Evolutionary conservation across 139 green algal species (phyloP).

Genomic region (Desmodesmus armatus): DNA sequence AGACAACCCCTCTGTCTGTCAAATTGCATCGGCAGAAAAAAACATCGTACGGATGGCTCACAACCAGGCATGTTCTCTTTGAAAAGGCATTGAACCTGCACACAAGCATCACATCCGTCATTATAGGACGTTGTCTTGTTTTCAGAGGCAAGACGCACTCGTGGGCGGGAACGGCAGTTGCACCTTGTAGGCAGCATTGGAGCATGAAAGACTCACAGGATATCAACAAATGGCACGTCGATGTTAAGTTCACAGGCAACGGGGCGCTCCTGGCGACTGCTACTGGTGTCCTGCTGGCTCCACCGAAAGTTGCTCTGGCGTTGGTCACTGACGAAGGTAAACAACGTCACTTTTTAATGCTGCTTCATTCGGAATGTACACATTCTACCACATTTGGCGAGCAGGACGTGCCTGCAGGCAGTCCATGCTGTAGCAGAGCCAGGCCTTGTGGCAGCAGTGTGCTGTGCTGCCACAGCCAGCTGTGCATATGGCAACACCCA

Average conservation of each 20-base stretch:
- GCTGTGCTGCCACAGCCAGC: neutral
- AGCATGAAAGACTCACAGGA: no score
- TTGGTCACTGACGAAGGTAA: conserved; percentile 32
- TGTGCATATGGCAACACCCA: neutral
- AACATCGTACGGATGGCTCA: no score
- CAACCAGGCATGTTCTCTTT: no score
- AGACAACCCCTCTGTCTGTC: no score
- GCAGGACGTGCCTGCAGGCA: neutral
- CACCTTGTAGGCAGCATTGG: no score
- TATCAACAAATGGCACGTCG: conserved; percentile 13
- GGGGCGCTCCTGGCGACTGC: conserved; percentile 13
- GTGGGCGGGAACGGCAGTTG: no score
- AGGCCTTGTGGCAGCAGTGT: neutral
- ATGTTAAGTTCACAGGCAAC: neutral
- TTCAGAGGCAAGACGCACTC: no score
- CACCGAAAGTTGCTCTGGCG: conserved; percentile 14
- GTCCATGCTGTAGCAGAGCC: neutral
- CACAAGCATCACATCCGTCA: no score
- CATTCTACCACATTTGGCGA: neutral
- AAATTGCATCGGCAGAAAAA: no score
- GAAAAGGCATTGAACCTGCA: no score
- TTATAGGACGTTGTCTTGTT: no score
- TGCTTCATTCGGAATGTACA: no score
- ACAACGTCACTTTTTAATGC: neutral
- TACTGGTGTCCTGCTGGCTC: conserved; percentile 21